Percentiles rank a stretch among this genome's conserved stretches.
phyloP scores from a whole-genome alignment of 2,329 filamentous ascomycete genomes.

The Penicillium sp. region DNA sequence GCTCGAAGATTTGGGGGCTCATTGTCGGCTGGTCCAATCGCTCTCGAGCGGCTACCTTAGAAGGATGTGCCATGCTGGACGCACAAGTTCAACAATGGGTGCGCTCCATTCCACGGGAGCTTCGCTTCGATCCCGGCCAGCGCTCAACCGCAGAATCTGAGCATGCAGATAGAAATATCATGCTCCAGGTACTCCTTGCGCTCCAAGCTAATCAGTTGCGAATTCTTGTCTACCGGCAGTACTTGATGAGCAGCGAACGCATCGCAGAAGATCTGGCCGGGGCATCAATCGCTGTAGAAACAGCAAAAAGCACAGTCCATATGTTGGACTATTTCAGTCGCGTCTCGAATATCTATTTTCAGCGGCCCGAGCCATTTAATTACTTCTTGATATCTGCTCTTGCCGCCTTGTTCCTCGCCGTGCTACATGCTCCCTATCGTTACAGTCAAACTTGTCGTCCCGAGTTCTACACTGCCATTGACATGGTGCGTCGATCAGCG shows the following conservation, averaged over 20 bases:
- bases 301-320: conserved; percentile 43
- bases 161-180: conserved; percentile 43
- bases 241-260: conserved; percentile 44
- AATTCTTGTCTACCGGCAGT: conserved; percentile 52
- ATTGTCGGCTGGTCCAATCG: conserved; percentile 44
- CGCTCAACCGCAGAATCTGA: conserved; percentile 20
- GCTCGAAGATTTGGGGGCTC: conserved; percentile 53
- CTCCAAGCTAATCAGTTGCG: conserved; percentile 53
- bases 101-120: conserved; percentile 50
- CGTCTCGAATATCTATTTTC: conserved; percentile 45
- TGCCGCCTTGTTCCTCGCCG: conserved; percentile 49
- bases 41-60: conserved; percentile 39
- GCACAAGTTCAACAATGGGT: conserved; percentile 52
- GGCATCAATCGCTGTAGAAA: conserved; percentile 48
- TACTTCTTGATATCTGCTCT: conserved; percentile 49
- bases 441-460: conserved; percentile 45
- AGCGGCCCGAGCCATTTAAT: conserved; percentile 47
- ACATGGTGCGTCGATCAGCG: conserved; percentile 62
- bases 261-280: conserved; percentile 42
- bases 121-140: conserved; percentile 43
- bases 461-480: conserved; percentile 60
- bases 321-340: conserved; percentile 45
- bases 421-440: conserved; percentile 49
- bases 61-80: conserved; percentile 48
- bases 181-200: conserved; percentile 49